A percentile compares a stretch with the other conserved stretches of the same genome.
phyloP scores from a whole-genome alignment of 176 grass and related monocot genomes.

The Secale cereale region DNA sequence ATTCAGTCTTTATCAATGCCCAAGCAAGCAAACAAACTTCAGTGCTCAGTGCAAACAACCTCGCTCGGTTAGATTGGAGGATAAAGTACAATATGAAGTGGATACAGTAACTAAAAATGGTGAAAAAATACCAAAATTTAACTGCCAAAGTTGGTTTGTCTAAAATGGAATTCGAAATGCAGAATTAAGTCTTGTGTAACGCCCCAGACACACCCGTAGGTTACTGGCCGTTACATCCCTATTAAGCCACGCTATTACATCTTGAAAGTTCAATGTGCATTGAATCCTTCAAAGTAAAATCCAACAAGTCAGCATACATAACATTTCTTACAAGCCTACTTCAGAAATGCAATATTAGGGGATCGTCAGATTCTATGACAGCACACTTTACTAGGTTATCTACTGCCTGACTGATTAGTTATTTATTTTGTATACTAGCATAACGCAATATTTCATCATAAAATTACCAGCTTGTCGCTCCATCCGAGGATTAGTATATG shows the following conservation, averaged over 20 bases:
- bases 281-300: neutral
- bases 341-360: neutral
- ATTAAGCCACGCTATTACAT: too few species aligned
- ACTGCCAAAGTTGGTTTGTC: neutral
- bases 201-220: too few species aligned
- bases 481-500: slow-evolving; percentile 98
- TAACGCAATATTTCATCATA: slow-evolving; percentile 17
- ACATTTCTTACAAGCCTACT: neutral
- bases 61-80: neutral
- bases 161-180: neutral
- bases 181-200: neutral
- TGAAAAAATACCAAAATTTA: neutral
- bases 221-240: too few species aligned
- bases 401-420: neutral
- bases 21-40: neutral
- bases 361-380: neutral
- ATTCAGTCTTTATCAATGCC: neutral
- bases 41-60: neutral
- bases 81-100: neutral
- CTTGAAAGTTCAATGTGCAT: neutral
- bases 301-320: neutral
- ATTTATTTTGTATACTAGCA: slow-evolving; percentile 3
- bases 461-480: slow-evolving; percentile 95
- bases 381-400: neutral
- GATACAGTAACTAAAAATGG: neutral